Evolutionary conservation across 495 filamentous ascomycete genomes (phyloP).

Genomic region (Tetracladium setigerum): DNA sequence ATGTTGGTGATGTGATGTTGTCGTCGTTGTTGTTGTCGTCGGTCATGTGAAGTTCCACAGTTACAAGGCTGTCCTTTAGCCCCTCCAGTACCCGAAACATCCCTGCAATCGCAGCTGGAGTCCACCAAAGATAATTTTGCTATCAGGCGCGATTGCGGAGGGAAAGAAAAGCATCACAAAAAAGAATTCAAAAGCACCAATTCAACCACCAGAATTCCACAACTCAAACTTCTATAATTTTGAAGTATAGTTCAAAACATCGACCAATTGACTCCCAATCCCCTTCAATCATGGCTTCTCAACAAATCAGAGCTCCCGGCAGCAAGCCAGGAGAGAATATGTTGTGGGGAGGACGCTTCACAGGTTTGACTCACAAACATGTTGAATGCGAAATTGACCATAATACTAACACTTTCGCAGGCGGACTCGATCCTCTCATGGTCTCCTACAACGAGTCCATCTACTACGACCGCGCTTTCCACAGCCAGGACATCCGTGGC

Average conservation of each 20-base stretch:
- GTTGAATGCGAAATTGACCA: not conserved
- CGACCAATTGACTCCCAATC: conserved; percentile 10
- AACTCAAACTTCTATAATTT: not conserved
- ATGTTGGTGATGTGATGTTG: not conserved
- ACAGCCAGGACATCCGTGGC: conserved; percentile 78
- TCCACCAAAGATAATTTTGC: conserved; percentile 5
- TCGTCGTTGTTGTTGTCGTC: not conserved
- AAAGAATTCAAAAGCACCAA: not conserved
- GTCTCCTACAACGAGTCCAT: conserved; percentile 83
- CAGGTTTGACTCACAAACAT: conserved; percentile 13
- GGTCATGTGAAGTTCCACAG: conserved; percentile 2
- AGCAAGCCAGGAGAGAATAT: conserved; percentile 22
- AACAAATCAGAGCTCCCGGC: conserved; percentile 17
- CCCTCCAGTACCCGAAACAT: not conserved
- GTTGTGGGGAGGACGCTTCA: conserved; percentile 21
- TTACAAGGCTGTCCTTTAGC: not conserved
- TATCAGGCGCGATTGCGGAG: conserved; percentile 4
- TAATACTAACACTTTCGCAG: conserved; percentile 25
- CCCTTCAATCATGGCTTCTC: conserved; percentile 12
- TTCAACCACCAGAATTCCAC: not conserved
- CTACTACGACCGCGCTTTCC: conserved; percentile 77
- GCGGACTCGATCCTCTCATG: conserved; percentile 85
- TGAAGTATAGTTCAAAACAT: not conserved
- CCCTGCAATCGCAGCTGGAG: conserved; percentile 2
- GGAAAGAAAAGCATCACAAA: not conserved